Conservation (phyloP, 495 filamentous ascomycete genomes). For the Aspergillus ellipticus region DNA sequence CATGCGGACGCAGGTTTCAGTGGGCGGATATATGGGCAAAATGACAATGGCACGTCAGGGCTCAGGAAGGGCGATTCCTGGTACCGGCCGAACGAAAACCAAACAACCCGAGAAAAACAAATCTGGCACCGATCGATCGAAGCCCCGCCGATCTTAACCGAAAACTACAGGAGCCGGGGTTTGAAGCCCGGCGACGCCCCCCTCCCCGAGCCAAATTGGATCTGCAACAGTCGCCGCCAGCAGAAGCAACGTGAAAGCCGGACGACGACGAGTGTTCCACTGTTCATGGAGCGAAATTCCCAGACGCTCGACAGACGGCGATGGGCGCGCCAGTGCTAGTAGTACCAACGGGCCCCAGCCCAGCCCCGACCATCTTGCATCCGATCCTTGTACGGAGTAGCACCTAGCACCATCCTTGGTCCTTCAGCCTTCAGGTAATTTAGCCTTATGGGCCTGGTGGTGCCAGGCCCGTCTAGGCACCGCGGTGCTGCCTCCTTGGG, state of each 20-base stretch:
- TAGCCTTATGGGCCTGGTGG: background rate
- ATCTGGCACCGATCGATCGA: conserved; percentile 4
- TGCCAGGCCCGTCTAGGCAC: background rate
- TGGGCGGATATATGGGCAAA: no score
- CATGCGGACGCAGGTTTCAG: background rate
- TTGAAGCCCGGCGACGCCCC: background rate
- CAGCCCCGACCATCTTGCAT: background rate
- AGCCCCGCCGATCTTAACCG: conserved; percentile 1
- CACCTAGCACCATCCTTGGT: background rate
- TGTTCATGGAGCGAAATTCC: background rate
- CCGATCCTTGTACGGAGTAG: background rate
- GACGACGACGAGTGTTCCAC: no score
- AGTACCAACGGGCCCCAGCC: background rate
- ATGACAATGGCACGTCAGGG: no score
- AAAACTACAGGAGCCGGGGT: conserved; percentile 3
- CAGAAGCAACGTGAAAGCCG: background rate
- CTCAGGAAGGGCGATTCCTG: background rate
- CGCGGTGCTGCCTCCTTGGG: background rate
- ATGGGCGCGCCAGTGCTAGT: no score
- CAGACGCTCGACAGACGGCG: background rate
- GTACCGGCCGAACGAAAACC: conserved; percentile 2
- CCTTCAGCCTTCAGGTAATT: conserved; percentile 4
- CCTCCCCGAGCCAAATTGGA: background rate
- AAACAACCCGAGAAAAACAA: conserved; percentile 1
- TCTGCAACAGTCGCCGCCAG: background rate